Percentiles rank a stretch among this genome's conserved stretches.
These are phyloP conservation scores for Oryza glumipatula DNA, from an alignment of 176 grass and related monocot genomes.

Conservation along the genomic window DNA sequence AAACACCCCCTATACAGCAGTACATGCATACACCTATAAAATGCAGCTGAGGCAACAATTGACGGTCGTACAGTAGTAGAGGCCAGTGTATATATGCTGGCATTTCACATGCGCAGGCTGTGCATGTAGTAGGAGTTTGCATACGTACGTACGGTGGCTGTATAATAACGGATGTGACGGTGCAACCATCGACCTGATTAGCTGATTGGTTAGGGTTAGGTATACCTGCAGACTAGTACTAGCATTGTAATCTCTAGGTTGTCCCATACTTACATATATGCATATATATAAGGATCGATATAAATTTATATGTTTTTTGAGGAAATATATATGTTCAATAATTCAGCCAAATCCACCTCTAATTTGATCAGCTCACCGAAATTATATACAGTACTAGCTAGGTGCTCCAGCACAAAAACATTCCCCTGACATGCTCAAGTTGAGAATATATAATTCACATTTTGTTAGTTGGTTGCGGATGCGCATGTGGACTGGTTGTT, in stretches of 20 bases:
- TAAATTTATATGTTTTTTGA: too few relatives aligned
- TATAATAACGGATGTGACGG: slow-evolving; percentile 35
- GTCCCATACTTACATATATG: neutral
- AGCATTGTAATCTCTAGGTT: neutral
- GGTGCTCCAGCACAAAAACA: neutral
- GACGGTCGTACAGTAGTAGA: too few relatives aligned
- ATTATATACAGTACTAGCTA: neutral
- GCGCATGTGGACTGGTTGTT: neutral
- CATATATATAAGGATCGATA: too few relatives aligned
- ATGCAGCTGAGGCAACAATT: too few relatives aligned
- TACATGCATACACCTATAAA: too few relatives aligned
- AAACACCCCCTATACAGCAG: too few relatives aligned
- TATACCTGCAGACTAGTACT: slow-evolving; percentile 8
- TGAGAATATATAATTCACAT: neutral
- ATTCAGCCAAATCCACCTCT: neutral
- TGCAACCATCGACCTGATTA: slow-evolving; percentile 4
- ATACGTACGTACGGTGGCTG: neutral
- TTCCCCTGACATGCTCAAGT: neutral
- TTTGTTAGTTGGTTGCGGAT: neutral
- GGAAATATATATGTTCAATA: neutral
- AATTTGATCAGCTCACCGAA: neutral
- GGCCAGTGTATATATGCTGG: neutral
- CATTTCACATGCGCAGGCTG: neutral
- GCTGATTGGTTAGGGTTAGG: slow-evolving; percentile 7
- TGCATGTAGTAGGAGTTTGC: too few relatives aligned